Base-by-base conservation (phyloP, 768 basidiomycete species). In the Galerina marginata region DNA sequence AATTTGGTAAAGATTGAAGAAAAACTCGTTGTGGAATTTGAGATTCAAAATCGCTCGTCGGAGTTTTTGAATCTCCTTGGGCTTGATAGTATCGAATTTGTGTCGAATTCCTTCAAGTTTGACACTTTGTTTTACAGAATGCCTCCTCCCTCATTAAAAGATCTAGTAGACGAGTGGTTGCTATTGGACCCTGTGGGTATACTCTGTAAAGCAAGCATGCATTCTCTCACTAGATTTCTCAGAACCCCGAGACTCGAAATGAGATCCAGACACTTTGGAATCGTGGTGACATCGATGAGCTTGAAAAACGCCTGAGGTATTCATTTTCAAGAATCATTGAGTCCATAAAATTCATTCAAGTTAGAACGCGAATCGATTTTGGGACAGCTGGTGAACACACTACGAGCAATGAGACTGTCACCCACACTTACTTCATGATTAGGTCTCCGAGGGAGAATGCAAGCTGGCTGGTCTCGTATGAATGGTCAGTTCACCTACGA, bases 401-500 rank as follows among this genome's bases (percentile, higher is more conserved):
- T 48, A 6, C n/a, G 12, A 6, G 14, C 23, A 44, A 26, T 59
- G 51, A 9, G 6, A 36, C 15, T 38, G 4, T 36, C 43, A 15
- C 20, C 40, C 23, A 6, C 20, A 58, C 36, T 26, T 33, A 15
- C 12, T 16, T 52, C 54, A 11, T 45, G 20, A 23, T 29, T 29
- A 90, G 93, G 93, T 54, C 77, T 94, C 20, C 79, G 92, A 66
- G 92, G 88, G 1, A 81, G 76, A 63, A 95, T 96, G 94, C 89
- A 91, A 65, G 93, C 93, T 7, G 94, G 94, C 1, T 94, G 90
- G 84, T 82, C 91, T n/a, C 83, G 91, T 56, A 95, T 96, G 92
- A 96, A 96, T 69, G 92, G 83, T 81, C 20, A 9, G 67, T 58
- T 16, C 47, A 7, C 40, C 16, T 40, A 20, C 44, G 36, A 42